Evolutionary conservation across 2,329 filamentous ascomycete genomes (phyloP).

Genomic region (Fusarium robinianum): DNA sequence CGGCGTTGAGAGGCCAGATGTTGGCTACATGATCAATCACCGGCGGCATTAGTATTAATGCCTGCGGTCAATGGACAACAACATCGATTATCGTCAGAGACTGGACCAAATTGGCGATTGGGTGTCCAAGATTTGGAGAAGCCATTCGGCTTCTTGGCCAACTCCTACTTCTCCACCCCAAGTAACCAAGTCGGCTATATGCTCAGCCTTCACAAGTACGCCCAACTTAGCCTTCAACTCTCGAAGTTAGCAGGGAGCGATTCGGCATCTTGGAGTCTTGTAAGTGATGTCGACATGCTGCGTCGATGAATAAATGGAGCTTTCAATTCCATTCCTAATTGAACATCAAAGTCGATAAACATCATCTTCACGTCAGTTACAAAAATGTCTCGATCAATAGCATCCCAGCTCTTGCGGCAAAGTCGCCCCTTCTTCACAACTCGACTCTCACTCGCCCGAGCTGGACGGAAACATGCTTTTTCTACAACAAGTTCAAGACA

Average conservation of each 20-base stretch:
- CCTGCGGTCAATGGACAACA: no score
- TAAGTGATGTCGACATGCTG: conserved; percentile 3
- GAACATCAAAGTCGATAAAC: background rate
- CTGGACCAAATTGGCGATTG: no score
- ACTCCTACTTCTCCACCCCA: conserved; percentile 6
- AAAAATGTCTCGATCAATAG: conserved; percentile 20
- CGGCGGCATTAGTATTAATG: no score
- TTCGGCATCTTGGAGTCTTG: conserved; percentile 7
- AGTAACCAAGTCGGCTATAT: conserved; percentile 17
- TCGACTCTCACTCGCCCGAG: background rate
- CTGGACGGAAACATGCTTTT: conserved; percentile 32
- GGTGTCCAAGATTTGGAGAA: background rate
- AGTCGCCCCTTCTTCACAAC: conserved; percentile 14
- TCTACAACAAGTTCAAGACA: conserved; percentile 41
- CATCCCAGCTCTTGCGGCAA: conserved; percentile 12
- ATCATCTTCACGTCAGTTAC: no score
- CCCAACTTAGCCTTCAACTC: background rate
- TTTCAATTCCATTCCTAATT: background rate
- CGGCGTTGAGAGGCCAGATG: background rate
- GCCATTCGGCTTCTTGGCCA: conserved; percentile 9
- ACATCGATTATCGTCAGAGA: background rate
- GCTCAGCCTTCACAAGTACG: background rate
- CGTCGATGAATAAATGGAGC: conserved; percentile 15
- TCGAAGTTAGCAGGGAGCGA: background rate
- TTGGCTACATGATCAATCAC: no score